Percentiles rank a stretch among this genome's conserved stretches.
phyloP scores from a whole-genome alignment of 768 basidiomycete species.

The Lactifluus echinatus region DNA sequence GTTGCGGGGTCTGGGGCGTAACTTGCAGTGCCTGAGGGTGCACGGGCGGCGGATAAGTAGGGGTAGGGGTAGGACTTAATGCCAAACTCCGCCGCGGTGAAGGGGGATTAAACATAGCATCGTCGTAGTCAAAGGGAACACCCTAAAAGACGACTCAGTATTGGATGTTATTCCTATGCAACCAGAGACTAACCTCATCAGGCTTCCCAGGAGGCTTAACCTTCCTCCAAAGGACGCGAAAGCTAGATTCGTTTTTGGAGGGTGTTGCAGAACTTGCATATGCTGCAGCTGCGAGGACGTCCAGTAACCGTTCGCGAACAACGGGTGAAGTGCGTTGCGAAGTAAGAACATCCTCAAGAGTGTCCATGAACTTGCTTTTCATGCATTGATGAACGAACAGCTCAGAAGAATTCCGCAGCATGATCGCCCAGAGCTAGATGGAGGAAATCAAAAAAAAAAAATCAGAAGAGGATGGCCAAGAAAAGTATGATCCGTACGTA shows the following conservation, averaged over 20 bases:
- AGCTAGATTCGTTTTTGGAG: constrained; percentile 34
- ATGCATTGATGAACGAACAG: constrained; percentile 62
- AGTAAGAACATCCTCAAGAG: constrained; percentile 62
- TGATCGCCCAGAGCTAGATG: constrained; percentile 75
- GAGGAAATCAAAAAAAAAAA: constrained; percentile 3
- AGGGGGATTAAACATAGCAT: constrained; percentile 72
- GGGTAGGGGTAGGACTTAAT: constrained; percentile 19
- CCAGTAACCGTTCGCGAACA: constrained; percentile 68
- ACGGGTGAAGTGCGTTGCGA: constrained; percentile 65
- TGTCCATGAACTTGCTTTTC: constrained; percentile 70
- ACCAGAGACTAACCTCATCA: constrained; percentile 46
- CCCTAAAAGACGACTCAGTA: constrained; percentile 35
- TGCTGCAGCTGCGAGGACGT: constrained; percentile 76
- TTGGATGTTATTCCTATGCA: background rate
- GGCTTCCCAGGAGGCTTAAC: constrained; percentile 76
- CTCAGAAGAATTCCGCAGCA: constrained; percentile 74
- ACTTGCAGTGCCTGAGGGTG: constrained; percentile 10
- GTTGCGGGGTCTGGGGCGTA: background rate
- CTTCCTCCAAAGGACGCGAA: constrained; percentile 69
- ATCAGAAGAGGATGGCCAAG: background rate
- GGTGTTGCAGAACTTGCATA: constrained; percentile 46
- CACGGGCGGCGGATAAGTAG: constrained; percentile 5
- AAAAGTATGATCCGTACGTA: constrained; percentile 4
- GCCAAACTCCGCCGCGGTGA: constrained; percentile 33
- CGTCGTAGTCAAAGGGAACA: constrained; percentile 67